Base-by-base conservation (phyloP, 768 basidiomycete species). In the Porphyrellus cyaneotinctus region DNA sequence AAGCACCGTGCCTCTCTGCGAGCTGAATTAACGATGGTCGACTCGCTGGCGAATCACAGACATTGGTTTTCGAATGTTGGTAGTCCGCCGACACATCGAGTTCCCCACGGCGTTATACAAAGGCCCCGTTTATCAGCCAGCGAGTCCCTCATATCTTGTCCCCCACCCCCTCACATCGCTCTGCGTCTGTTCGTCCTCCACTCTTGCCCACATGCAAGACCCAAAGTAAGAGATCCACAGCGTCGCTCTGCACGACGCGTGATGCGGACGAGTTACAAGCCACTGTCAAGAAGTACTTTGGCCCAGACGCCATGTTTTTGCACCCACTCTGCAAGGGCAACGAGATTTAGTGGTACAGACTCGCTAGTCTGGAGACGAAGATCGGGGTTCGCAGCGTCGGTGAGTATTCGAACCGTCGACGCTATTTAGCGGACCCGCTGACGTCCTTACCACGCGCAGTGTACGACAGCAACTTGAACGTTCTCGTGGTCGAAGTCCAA, bases 301-400 rank as follows among this genome's bases (percentile, higher is more conserved):
- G 75, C 6, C 65, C 70, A 4, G 77, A 87, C 54, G 82, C 80
- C 22, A 74, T 70, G 3, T 82, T 87, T 63, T 75, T 72, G 36
- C 83, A 87, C 64, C 82, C 85, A 0, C 51, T 86, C 24, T 84
- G 77, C 70, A 74, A 63, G 0, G 73, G 76, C n/a, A 73, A 74
- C 48, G 84, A 47, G 76, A 81, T 80, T 62, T 81, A 84, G 78
- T 86, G 83, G 81, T 83, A 84, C 63, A 80, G 84, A 45, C 70
- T 86, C 31, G 65, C 84, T 62, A 84, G 81, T 13, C 84, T 83
- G 0, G 57, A 64, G 22, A 72, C 78, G 23, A 64, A 75, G 10
- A 58, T 78, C 32, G 54, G 70, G 2, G 70, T 82, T 3, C 62
- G 69, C 9, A 73, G 63, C 49, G 71, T 81, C 51, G 72, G 81